phyloP scores from a whole-genome alignment of 768 basidiomycete species.

The Boletus speciosus region DNA sequence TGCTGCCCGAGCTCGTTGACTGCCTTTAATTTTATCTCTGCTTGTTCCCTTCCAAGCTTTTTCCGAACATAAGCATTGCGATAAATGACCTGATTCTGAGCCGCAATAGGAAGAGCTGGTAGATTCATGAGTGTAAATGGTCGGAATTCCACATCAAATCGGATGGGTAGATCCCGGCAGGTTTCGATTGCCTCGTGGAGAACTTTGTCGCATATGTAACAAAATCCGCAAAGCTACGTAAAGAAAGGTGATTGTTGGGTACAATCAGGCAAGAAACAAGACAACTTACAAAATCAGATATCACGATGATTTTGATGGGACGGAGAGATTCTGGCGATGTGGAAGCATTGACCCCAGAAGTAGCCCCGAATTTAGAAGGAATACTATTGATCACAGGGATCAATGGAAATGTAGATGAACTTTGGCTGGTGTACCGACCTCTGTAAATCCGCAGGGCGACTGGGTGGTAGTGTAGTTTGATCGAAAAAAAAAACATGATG shows the following conservation, averaged over 20 bases:
- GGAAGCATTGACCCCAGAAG: not conserved
- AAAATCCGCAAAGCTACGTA: slow-evolving; percentile 33
- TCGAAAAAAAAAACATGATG: not conserved
- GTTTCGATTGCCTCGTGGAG: slow-evolving; percentile 33
- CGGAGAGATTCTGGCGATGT: slow-evolving; percentile 16
- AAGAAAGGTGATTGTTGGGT: not conserved
- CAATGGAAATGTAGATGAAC: not conserved
- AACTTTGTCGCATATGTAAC: slow-evolving; percentile 36
- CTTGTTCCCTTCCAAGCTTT: slow-evolving; percentile 26
- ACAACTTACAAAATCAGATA: slow-evolving; percentile 31
- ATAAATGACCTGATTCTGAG: not conserved
- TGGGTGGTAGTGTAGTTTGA: not conserved
- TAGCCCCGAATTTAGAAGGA: slow-evolving; percentile 13
- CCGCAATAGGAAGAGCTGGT: not conserved
- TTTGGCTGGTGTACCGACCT: slow-evolving; percentile 10
- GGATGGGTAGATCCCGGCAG: slow-evolving; percentile 28
- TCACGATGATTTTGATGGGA: slow-evolving; percentile 29
- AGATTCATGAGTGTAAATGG: slow-evolving; percentile 26
- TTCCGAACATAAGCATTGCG: slow-evolving; percentile 21
- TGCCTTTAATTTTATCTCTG: slow-evolving; percentile 23
- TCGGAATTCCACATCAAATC: slow-evolving; percentile 32
- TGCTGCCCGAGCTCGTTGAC: slow-evolving; percentile 23
- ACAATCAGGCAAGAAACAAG: no score
- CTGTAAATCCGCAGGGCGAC: slow-evolving; percentile 9
- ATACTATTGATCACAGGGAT: slow-evolving; percentile 9